Evolutionary conservation across 768 basidiomycete genomes (phyloP), one percentile per base, ranked within the genome.

Genomic region (Boletus reticulatus): DNA sequence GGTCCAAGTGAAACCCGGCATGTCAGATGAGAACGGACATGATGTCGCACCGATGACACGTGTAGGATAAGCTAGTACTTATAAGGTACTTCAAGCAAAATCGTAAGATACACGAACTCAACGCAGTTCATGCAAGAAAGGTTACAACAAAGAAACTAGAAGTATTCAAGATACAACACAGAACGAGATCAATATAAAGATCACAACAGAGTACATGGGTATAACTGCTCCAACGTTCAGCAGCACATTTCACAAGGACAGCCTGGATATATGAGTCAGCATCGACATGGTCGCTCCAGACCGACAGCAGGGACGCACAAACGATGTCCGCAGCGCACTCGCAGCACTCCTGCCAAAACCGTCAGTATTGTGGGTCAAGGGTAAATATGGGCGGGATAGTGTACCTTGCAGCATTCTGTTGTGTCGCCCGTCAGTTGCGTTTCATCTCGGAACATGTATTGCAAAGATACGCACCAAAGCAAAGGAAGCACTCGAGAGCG

Each of bases 181-280:
- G 8, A 34, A 57, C 17, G 45, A 3, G 3, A 29, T 53, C 4
- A 46, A 49, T 20, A 43, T 19, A 53, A 1, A 37, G 4, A 47
- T 64, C 52, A 56, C 45, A 51, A 4, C 45, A 43, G 38, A 13
- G 14, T 59, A 62, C 58, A 65, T 5, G 24, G 0, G 38, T 32
- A 27, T 1, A 34, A 42, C 22, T 32, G 13, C 19, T 37, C n/a
- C 13, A 5, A 7, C 41, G 52, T 44, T 75, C 75, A 85, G 68
- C 86, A 88, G 68, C 82, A 84, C 81, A 88, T 82, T 74, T 89
- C 88, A 76, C 88, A 89, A 10, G 88, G 88, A 78, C 87, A 89
- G 72, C 87, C 87, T 89, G 59, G 7, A 50, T 0, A 6, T 10
- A 29, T 4, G 16, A 9, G 9, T 60, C 43, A 67, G 58, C 4